Evolutionary conservation across 192 early-diverging fungal genomes (phyloP), one percentile per base, ranked within the genome.

Genomic region (Coemansia sp.): DNA sequence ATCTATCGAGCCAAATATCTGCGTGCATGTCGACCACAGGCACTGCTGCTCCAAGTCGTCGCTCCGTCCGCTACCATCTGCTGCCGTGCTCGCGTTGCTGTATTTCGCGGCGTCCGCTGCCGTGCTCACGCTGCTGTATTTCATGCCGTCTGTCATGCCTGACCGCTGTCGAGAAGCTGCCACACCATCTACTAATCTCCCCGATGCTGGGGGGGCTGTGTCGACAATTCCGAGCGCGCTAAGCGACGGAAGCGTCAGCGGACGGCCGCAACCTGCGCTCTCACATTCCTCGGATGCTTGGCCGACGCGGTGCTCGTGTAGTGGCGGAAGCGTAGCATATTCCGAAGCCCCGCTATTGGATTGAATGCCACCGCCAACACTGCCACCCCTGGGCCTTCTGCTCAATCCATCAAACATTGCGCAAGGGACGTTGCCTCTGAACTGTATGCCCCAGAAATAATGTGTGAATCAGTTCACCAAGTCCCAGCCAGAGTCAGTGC

Each of bases 1-100:
- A 38, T 72, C 72, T 27, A 83, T 62, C 48, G 81, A 65, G 26
- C 21, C 30, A 34, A 83, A 83, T 58, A 69, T 69, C 52, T 69
- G 76, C 60, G 71, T 68, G 65, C 93, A 95, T 0, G 78, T 82
- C n/a, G 72, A 68, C 94, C 94, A 96, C 48, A 85, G 76, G 59
- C 94, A 96, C 44, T 51, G 77, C 56, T 64, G 67, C 23, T 12
- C 58, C 1, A 53, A 9, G 1, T 38, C 38, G 30, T 7, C n/a
- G 12, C 16, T 19, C 19, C 24, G 53, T 21, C 41, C 52, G 38
- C 32, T 27, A 14, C 2, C 23, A 27, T 48, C 58, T 27, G 28
- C 41, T 22, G 31, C 8, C 30, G 22, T 12, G 47, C 58, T 18
- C 16, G 19, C 53, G n/a, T 41, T 26, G 9, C 44, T 26, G 48